phyloP scores from a whole-genome alignment of 2,329 filamentous ascomycete species.

The Fusarium domesticum region DNA sequence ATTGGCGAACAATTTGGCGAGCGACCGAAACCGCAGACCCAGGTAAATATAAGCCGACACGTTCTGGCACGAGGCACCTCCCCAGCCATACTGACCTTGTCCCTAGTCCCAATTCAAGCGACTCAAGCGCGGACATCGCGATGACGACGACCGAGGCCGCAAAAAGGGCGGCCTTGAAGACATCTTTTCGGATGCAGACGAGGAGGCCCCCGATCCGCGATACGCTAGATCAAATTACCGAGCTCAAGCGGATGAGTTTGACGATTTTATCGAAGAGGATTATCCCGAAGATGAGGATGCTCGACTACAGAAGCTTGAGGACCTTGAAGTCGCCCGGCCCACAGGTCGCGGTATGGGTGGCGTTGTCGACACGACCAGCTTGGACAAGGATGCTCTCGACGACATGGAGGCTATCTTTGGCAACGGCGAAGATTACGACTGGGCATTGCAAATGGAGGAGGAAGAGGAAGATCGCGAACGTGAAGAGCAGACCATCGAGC shows the following conservation, averaged over 20 bases:
- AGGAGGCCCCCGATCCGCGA: conserved; percentile 60
- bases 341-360: conserved; percentile 66
- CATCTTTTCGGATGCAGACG: conserved; percentile 95
- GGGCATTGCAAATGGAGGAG: conserved; percentile 86
- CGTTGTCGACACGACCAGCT: conserved; percentile 74
- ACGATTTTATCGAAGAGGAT: conserved; percentile 96
- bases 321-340: conserved; percentile 83
- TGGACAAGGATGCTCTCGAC: conserved; percentile 89
- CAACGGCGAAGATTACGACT: conserved; percentile 92
- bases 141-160: conserved; percentile 63
- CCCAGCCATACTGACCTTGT: conserved; percentile 2
- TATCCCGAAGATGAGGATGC: conserved; percentile 84
- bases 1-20: conserved; percentile 79
- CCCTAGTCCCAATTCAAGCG: conserved; percentile 87
- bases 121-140: conserved; percentile 84
- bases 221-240: conserved; percentile 55
- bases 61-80: not conserved
- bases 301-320: conserved; percentile 71
- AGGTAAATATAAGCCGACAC: conserved; percentile 56
- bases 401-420: conserved; percentile 97
- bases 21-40: conserved; percentile 58
- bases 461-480: conserved; percentile 75
- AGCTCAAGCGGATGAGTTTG: conserved; percentile 73
- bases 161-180: conserved; percentile 76
- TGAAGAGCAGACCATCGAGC: conserved; percentile 80